Evolutionary conservation across 2,329 filamentous ascomycete genomes (phyloP).

Genomic region (Dendrostoma leiphaemia): DNA sequence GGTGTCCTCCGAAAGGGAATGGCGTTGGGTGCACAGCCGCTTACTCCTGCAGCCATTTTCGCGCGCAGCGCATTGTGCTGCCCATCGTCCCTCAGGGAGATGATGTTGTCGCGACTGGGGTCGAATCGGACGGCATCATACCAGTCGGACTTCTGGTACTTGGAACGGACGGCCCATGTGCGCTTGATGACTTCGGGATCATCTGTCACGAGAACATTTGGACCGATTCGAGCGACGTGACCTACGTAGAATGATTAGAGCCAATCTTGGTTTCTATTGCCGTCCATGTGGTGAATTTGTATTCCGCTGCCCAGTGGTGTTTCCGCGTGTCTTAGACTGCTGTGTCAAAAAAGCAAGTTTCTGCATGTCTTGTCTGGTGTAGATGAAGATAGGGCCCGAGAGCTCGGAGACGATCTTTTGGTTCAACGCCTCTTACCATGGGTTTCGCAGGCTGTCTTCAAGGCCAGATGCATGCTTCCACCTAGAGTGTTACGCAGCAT

Average conservation of each 20-base stretch:
- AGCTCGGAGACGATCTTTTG: neutral
- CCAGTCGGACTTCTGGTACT: slow-evolving; percentile 35
- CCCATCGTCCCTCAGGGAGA: slow-evolving; percentile 33
- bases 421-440: slow-evolving; percentile 22
- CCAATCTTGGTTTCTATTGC: neutral
- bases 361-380: slow-evolving; percentile 17
- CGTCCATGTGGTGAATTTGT: neutral
- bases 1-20: neutral
- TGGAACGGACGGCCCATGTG: slow-evolving; percentile 34
- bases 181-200: slow-evolving; percentile 26
- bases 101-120: slow-evolving; percentile 33
- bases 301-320: neutral
- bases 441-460: slow-evolving; percentile 23
- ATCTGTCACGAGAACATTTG: slow-evolving; percentile 27
- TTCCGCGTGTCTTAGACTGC: slow-evolving; percentile 11
- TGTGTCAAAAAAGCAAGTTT: slow-evolving; percentile 10
- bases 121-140: slow-evolving; percentile 37
- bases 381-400: slow-evolving; percentile 9
- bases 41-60: slow-evolving; percentile 42
- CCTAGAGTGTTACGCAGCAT: slow-evolving; percentile 28
- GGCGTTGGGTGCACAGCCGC: slow-evolving; percentile 20
- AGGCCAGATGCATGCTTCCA: slow-evolving; percentile 26
- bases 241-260: slow-evolving; percentile 17
- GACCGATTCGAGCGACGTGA: slow-evolving; percentile 25
- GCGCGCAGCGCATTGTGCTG: slow-evolving; percentile 38